Evolutionary conservation across 768 basidiomycete species (phyloP), one percentile per base, ranked within the genome.

Genomic region (Trametes coccinea): DNA sequence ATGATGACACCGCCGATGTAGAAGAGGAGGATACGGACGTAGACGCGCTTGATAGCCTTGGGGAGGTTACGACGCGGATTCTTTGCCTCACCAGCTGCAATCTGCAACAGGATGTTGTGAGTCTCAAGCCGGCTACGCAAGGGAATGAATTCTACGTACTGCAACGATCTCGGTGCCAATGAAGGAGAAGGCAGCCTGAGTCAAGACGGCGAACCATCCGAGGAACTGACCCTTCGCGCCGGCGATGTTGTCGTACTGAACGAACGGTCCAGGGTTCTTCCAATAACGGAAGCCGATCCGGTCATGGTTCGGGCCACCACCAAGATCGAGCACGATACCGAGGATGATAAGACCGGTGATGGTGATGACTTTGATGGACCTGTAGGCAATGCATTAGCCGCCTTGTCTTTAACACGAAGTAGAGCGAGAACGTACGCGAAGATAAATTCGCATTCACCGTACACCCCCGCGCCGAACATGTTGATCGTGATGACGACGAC

Each of bases 121-220:
- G 48, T 8, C 1, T 17, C 1, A 9, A 37, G 22, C 34, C n/a
- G 2, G 10, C 13, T 10, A 29, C n/a, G 16, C 5, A 13, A 13
- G 1, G 1, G 31, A 16, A 29, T 27, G 46, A 5, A 78, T 84
- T 67, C 22, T 22, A 22, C 22, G 22, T 77, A 91, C 88, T 31
- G 92, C 93, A 44, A 96, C 93, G 70, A 96, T 94, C 74, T 98
- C 95, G 5, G 93, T 95, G 14, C 95, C 95, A 61, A 95, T 93
- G 73, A 82, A 95, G 10, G 92, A 93, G 79, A 95, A 97, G 13
- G 92, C 93, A 3, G 95, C 95, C 66, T 95, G 89, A 6, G 87
- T 86, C 75, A 96, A 76, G 59, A 88, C 88, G 0, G 83, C 73
- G 81, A 82, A 87, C 76, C 80, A 86, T 27, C 83, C 88, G 17